These are phyloP conservation scores for Basidioascus undulatus DNA, from an alignment of 768 basidiomycete genomes.

Conservation along the genomic window DNA sequence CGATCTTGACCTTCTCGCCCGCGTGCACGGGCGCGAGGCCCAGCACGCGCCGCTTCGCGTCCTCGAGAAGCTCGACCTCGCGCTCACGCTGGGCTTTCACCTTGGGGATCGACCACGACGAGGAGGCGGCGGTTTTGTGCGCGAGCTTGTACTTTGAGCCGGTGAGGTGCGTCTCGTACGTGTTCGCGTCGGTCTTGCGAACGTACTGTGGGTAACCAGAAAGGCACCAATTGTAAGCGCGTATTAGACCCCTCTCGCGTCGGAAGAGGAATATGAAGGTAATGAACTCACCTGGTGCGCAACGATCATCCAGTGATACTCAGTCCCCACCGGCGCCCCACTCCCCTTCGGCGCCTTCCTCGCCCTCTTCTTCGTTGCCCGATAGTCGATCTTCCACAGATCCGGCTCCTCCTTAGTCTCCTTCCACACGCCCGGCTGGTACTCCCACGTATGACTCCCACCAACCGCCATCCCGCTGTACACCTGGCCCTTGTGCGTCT, in stretches of 20 bases:
- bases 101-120: slow-evolving; percentile 5
- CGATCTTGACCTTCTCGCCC: slow-evolving; percentile 1
- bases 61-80: slow-evolving; percentile 3
- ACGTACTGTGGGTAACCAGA: no score
- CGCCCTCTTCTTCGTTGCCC: slow-evolving; percentile 2
- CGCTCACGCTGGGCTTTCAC: slow-evolving; percentile 7
- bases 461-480: slow-evolving; percentile 4
- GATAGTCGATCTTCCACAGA: slow-evolving; percentile 6
- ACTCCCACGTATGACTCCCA: slow-evolving; percentile 5
- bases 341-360: slow-evolving; percentile 2
- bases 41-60: slow-evolving; percentile 2
- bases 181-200: slow-evolving; percentile 5
- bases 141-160: slow-evolving; percentile 6
- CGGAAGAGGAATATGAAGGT: no score
- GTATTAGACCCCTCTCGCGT: no score
- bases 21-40: slow-evolving; percentile 3
- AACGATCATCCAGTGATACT: slow-evolving; percentile 6
- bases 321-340: slow-evolving; percentile 5
- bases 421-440: slow-evolving; percentile 6
- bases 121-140: slow-evolving; percentile 2
- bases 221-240: no score
- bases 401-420: neutral
- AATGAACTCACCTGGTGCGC: slow-evolving; percentile 5
- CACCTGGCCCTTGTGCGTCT: slow-evolving; percentile 3
- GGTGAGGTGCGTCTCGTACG: slow-evolving; percentile 1